Evolutionary conservation across 495 filamentous ascomycete species (phyloP).

Genomic region (Penicillium alfredii): DNA sequence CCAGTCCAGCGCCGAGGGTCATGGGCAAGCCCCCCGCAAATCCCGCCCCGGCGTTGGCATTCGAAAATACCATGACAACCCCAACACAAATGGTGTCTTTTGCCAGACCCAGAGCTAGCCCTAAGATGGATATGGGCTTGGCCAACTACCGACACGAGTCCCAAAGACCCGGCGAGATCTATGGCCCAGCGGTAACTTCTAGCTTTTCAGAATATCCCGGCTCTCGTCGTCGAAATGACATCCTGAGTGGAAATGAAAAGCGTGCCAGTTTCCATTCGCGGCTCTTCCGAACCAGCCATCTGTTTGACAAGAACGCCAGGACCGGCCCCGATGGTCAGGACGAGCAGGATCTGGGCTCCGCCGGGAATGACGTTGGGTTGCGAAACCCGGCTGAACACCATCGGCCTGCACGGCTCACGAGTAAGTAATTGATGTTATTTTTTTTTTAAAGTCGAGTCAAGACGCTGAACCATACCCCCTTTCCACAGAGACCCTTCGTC

Average conservation of each 20-base stretch:
- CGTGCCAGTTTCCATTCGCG: conserved; percentile 17
- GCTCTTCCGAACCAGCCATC: conserved; percentile 5
- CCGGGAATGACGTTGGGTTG: not conserved
- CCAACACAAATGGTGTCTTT: conserved; percentile 2
- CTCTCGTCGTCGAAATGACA: conserved; percentile 9
- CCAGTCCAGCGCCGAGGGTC: conserved; percentile 9
- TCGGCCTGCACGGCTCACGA: conserved; percentile 6
- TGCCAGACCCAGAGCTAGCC: not conserved
- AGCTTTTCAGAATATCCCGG: conserved; percentile 1
- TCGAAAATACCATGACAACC: not conserved
- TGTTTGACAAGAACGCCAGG: conserved; percentile 1
- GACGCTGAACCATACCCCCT: conserved; percentile 3
- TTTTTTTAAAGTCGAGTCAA: not conserved
- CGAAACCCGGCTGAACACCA: conserved; percentile 6
- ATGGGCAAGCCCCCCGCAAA: not conserved
- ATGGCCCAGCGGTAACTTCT: conserved; percentile 6
- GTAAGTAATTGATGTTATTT: conserved; percentile 8
- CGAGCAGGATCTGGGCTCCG: conserved; percentile 1
- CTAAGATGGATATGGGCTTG: conserved; percentile 8
- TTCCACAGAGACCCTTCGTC: conserved; percentile 18
- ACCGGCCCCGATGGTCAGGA: conserved; percentile 2
- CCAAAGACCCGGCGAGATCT: conserved; percentile 5
- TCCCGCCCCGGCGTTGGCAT: not conserved
- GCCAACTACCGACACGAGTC: conserved; percentile 8
- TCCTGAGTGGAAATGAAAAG: conserved; percentile 1